Evolutionary conservation across 2,329 filamentous ascomycete species (phyloP), one percentile per base, ranked within the genome.

Genomic region (Scorias spongiosa): DNA sequence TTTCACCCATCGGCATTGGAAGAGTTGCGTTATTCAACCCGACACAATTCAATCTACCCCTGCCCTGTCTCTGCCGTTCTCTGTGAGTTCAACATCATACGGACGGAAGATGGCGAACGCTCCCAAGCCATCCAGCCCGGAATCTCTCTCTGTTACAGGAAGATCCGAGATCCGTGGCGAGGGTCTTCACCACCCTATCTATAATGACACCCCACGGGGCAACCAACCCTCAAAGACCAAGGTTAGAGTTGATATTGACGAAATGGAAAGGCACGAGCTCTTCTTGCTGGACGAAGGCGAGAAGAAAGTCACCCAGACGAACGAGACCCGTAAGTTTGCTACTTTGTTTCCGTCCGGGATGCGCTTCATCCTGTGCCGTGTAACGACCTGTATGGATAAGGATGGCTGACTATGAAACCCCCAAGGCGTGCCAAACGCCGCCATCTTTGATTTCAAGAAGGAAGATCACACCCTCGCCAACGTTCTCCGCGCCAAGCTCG

Each of bases 401-500:
- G 3, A 26, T 26, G 20, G 20, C 20, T 26, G 20, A 26, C 20
- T 26, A 26, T 30, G 14, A 17, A 11, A 11, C 18, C 11, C 20
- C 7, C 36, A 46, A 91, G 87, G 86, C 58, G 87, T 93, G 61
- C 85, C 89, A 17, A 93, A 94, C 62, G 87, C 84, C n/a, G 84
- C 86, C 9, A 84, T 95, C 65, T 98, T 98, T 68, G 79, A 85
- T 46, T 80, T 98, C 66, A 85, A 86, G 66, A 96, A 95, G 65
- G 91, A 98, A 64, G 91, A 98, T 56, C 89, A 95, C 66, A 95
- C 89, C 1, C 76, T 98, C 20, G 91, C 81, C 55, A 95, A 98
- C 63, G 74, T 98, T 44, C 74, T 98, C 45, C 76, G 82, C 40
- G 80, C 85, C 57, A 84, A 89, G 56, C 81, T 98, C 45, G 80